Conservation (phyloP, 371 early-diverging fungal species). For the Syncephalastrum racemosum region DNA sequence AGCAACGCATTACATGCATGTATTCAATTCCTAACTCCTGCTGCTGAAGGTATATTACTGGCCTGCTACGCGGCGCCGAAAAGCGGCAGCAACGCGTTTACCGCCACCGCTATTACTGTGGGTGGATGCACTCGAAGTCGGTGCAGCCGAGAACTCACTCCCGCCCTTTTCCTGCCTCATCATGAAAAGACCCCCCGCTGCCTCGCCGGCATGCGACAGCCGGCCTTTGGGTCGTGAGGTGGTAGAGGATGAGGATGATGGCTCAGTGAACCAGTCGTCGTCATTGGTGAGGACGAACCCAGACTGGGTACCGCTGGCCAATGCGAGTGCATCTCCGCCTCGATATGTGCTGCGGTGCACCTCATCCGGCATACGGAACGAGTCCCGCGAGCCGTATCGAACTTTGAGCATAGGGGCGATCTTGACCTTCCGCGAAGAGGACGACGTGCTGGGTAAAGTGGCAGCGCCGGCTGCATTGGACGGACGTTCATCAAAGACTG, state of each 20-base stretch:
- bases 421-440: slow-evolving; percentile 29
- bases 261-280: slow-evolving; percentile 4
- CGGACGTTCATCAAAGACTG: slow-evolving; percentile 1
- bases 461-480: background rate
- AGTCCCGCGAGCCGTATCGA: slow-evolving; percentile 38
- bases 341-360: slow-evolving; percentile 15
- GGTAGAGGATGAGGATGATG: slow-evolving; percentile 2
- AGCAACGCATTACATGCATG: background rate
- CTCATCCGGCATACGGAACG: slow-evolving; percentile 27
- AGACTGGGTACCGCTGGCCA: slow-evolving; percentile 6
- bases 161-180: slow-evolving; percentile 32
- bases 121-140: background rate
- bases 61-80: slow-evolving; percentile 14
- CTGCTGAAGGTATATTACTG: too few species aligned
- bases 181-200: slow-evolving; percentile 45
- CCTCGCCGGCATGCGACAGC: slow-evolving; percentile 39
- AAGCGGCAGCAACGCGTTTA: slow-evolving; percentile 14
- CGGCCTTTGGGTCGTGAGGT: slow-evolving; percentile 10
- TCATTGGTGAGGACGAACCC: background rate
- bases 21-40: too few species aligned
- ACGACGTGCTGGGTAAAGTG: background rate
- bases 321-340: slow-evolving; percentile 5
- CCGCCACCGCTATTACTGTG: slow-evolving; percentile 3
- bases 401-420: slow-evolving; percentile 38
- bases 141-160: background rate